phyloP scores from a whole-genome alignment of 805 yeast species.

The Candida cerambycidarum region DNA sequence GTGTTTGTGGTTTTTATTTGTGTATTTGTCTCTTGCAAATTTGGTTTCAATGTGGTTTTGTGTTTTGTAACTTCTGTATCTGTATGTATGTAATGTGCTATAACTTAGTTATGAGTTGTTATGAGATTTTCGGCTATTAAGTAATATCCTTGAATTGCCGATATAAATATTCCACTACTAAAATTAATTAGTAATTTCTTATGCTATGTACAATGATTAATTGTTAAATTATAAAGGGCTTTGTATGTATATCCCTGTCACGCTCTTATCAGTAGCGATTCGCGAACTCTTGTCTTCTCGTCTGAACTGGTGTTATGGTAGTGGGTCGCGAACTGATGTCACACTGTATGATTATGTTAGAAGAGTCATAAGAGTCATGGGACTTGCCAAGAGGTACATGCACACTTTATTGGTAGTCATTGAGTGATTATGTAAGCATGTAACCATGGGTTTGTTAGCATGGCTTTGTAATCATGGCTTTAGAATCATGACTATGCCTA shows the following conservation, averaged over 20 bases:
- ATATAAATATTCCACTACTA: not conserved
- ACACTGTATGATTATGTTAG: too few relatives aligned
- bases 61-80: not conserved
- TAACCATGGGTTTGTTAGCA: too few relatives aligned
- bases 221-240: not conserved
- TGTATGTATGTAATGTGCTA: too few relatives aligned
- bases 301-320: too few relatives aligned
- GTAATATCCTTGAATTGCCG: not conserved
- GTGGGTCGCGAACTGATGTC: not conserved
- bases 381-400: too few relatives aligned
- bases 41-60: not conserved
- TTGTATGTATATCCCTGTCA: constrained; percentile 3
- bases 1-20: not conserved
- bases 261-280: constrained; percentile 6
- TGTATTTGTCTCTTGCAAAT: not conserved
- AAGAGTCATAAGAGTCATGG: too few relatives aligned
- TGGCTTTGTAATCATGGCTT: too few relatives aligned
- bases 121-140: too few relatives aligned
- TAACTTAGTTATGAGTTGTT: too few relatives aligned
- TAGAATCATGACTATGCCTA: too few relatives aligned
- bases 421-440: too few relatives aligned
- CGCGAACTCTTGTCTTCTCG: constrained; percentile 1
- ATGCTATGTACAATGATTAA: constrained; percentile 3
- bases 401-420: too few relatives aligned
- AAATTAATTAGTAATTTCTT: constrained; percentile 2